Base-by-base conservation (phyloP, 371 early-diverging fungal species). In the Dinochytrium kinnereticum region DNA sequence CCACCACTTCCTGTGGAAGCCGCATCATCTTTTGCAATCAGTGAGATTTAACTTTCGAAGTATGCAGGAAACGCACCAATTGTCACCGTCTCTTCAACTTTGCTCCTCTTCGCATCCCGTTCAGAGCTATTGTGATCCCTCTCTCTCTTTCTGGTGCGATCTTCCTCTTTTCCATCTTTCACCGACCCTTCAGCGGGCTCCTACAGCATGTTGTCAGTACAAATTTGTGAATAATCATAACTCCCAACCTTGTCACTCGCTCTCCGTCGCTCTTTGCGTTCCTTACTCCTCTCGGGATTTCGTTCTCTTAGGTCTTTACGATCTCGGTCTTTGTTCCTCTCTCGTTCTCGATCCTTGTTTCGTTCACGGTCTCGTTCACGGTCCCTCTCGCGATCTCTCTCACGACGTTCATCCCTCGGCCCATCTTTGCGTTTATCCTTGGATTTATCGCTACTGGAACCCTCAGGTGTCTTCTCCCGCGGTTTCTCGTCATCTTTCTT, bases 281-380 rank as follows among this genome's bases (percentile, higher is more conserved):
- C 72, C 21, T 28, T 68, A 17, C 55, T 34, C 39, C 77, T 57
- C 19, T 78, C 72, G 21, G 59, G 64, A 5, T 76, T 61, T 49
- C 76, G 21, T 15, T 76, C 77, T 51, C 57, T 36, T n/a, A 69
- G 64, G 51, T 69, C 38, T 26, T 77, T 77, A 0, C 75, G 34
- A 1, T 61, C 76, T 37, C 61, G 30, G 3, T 61, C 61, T 34
- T 26, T 28, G 13, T 61, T 36, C 61, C 61, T 28, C 34, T 61
- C 61, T 15, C 61, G 30, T 36, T 66, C 65, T 1, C 64, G 26
- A 26, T 57, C 61, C 76, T 74, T 0, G n/a, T 70, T n/a, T 36
- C 51, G 28, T 34, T 33, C 70, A 34, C 26, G 30, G 30, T 37
- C 15, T 19, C 13, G 7, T 34, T 61, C 57, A 26, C 57, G 57